Conservation (phyloP, 495 filamentous ascomycete species). For the Melanomma pulvis-pyrius region DNA sequence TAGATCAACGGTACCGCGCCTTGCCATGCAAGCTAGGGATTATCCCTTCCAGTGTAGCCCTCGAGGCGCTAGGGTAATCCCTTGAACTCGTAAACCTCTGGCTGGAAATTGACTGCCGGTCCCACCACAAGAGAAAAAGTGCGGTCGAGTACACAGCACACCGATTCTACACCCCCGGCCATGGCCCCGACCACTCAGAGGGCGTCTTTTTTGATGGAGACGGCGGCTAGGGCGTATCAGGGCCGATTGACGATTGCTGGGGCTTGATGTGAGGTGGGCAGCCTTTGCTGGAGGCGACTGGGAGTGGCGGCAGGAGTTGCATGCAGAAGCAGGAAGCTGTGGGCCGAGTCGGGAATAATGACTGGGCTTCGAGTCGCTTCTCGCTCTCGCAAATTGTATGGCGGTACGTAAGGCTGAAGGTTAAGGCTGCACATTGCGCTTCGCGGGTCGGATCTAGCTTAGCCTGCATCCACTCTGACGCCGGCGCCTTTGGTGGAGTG, state of each 20-base stretch:
- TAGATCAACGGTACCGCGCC: background rate
- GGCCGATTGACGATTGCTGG: background rate
- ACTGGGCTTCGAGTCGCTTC: too few species aligned
- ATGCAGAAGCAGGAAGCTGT: too few species aligned
- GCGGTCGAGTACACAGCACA: too few species aligned
- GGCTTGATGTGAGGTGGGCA: background rate
- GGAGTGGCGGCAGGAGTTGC: too few species aligned
- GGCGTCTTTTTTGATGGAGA: background rate
- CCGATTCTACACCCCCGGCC: background rate
- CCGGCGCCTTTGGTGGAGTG: constrained; percentile 8
- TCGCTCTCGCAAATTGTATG: background rate
- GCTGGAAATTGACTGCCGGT: too few species aligned
- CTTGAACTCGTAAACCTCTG: too few species aligned
- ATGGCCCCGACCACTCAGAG: background rate
- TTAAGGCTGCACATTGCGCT: background rate
- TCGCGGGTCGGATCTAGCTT: background rate
- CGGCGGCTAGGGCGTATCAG: background rate
- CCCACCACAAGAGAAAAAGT: too few species aligned
- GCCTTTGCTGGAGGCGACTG: too few species aligned
- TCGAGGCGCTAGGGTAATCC: too few species aligned
- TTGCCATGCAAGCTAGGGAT: too few species aligned
- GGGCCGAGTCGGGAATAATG: too few species aligned
- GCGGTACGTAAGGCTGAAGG: background rate
- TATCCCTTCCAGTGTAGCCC: too few species aligned
- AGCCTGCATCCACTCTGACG: background rate